A percentile compares a stretch with the other conserved stretches of the same genome.
Evolutionary conservation across 495 filamentous ascomycete species (phyloP).

Genomic region (Glonium stellatum): DNA sequence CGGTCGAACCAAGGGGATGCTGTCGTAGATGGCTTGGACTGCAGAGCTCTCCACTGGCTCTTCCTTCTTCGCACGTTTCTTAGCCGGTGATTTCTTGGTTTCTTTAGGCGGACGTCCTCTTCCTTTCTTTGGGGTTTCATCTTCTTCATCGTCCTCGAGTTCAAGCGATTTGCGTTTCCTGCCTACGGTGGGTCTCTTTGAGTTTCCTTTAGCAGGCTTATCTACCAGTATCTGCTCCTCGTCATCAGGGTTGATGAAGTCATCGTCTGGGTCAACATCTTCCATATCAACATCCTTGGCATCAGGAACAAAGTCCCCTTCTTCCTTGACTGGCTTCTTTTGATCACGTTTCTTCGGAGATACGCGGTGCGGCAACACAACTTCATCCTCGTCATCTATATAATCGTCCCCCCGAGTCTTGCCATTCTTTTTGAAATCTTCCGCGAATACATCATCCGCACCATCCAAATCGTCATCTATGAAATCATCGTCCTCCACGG

Average conservation of each 20-base stretch:
- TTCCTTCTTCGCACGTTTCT: slow-evolving; percentile 49
- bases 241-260: slow-evolving; percentile 36
- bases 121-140: slow-evolving; percentile 37
- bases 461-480: slow-evolving; percentile 34
- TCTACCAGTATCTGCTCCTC: slow-evolving; percentile 29
- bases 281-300: slow-evolving; percentile 39
- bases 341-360: slow-evolving; percentile 24
- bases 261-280: slow-evolving; percentile 37
- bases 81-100: slow-evolving; percentile 33
- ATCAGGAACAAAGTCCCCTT: slow-evolving; percentile 30
- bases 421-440: slow-evolving; percentile 29
- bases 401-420: slow-evolving; percentile 34
- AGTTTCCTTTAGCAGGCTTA: slow-evolving; percentile 37
- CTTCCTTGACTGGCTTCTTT: slow-evolving; percentile 25
- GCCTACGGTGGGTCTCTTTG: slow-evolving; percentile 36
- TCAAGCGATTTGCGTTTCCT: slow-evolving; percentile 53
- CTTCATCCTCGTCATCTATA: slow-evolving; percentile 30
- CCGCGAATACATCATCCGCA: slow-evolving; percentile 30
- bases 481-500: slow-evolving; percentile 34
- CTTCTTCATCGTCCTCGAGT: slow-evolving; percentile 42
- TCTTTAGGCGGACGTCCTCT: slow-evolving; percentile 22
- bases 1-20: slow-evolving; percentile 70
- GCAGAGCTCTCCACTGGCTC: slow-evolving; percentile 54
- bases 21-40: slow-evolving; percentile 78
- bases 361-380: slow-evolving; percentile 23